These are phyloP conservation scores for Gossypioides kirkii DNA, from an alignment of 345 rosid species.

Conservation along the genomic window DNA sequence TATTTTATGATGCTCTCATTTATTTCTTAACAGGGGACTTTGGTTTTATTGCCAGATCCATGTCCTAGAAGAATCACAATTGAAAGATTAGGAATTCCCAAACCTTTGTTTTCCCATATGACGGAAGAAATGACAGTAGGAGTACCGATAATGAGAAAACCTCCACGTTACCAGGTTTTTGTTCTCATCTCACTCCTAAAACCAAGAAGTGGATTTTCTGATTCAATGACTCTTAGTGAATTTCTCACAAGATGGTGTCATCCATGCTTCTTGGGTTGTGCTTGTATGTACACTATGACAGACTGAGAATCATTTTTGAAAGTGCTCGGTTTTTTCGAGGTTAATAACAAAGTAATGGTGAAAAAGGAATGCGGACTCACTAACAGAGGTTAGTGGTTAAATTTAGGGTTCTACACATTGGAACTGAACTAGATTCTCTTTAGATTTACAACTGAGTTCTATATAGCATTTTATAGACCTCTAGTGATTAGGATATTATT, in stretches of 20 bases:
- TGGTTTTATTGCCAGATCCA: conserved; percentile 29
- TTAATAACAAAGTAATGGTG: conserved; percentile 1
- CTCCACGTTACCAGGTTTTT: conserved; percentile 1
- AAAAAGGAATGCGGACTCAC: conserved; percentile 18
- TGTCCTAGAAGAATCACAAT: conserved; percentile 20
- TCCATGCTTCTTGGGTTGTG: conserved; percentile 11
- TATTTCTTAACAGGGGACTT: conserved; percentile 31
- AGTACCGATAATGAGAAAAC: conserved; percentile 20
- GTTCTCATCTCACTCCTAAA: conserved; percentile 11
- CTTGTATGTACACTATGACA: conserved; percentile 32
- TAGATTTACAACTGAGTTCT: conserved; percentile 27
- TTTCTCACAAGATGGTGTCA: conserved; percentile 12
- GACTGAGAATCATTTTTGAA: neutral
- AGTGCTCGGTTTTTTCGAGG: conserved; percentile 20
- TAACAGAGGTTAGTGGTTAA: conserved; percentile 11
- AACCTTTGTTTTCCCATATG: conserved; percentile 13
- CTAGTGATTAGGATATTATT: conserved; percentile 9
- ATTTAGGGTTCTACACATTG: conserved; percentile 25
- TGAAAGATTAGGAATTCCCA: conserved; percentile 24
- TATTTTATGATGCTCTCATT: conserved; percentile 24
- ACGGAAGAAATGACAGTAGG: conserved; percentile 21
- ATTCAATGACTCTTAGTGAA: conserved; percentile 4
- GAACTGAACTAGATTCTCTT: conserved; percentile 26
- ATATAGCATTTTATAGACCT: conserved; percentile 15
- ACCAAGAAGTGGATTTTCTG: conserved; percentile 5